phyloP scores from a whole-genome alignment of 176 grass and related monocot species.

The Triticum timopheevii region DNA sequence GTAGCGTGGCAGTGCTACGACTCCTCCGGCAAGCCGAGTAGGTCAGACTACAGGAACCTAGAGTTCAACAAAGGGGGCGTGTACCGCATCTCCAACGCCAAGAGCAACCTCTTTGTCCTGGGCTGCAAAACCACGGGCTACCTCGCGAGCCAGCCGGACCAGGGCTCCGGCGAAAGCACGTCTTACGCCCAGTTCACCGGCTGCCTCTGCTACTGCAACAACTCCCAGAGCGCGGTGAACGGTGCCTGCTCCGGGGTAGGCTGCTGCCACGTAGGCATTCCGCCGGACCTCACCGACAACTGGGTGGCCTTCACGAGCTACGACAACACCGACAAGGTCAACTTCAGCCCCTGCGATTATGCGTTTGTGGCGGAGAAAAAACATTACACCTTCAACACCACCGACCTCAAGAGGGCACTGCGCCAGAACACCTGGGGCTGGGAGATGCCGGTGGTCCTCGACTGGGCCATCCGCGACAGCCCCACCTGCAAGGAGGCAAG shows the following conservation, averaged over 20 bases:
- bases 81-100: conserved; percentile 16
- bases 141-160: neutral
- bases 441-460: conserved; percentile 3
- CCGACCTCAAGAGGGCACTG: neutral
- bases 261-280: conserved; percentile 15
- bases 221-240: neutral
- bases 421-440: too few relatives aligned
- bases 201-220: conserved; percentile 21
- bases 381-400: neutral
- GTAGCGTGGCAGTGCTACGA: conserved; percentile 14
- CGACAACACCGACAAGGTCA: accelerated
- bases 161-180: neutral
- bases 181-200: neutral
- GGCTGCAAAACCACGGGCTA: conserved; percentile 12
- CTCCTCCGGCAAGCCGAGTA: neutral
- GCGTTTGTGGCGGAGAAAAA: conserved; percentile 19
- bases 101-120: neutral
- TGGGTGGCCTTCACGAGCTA: neutral
- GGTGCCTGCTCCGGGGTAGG: neutral
- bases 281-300: neutral
- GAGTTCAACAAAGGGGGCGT: neutral
- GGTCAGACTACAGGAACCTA: too few relatives aligned
- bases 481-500: neutral
- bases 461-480: conserved; percentile 16
- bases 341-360: conserved; percentile 17